Conservation (phyloP, 1,284 basidiomycete species). For the Leccinum colubrinum region DNA sequence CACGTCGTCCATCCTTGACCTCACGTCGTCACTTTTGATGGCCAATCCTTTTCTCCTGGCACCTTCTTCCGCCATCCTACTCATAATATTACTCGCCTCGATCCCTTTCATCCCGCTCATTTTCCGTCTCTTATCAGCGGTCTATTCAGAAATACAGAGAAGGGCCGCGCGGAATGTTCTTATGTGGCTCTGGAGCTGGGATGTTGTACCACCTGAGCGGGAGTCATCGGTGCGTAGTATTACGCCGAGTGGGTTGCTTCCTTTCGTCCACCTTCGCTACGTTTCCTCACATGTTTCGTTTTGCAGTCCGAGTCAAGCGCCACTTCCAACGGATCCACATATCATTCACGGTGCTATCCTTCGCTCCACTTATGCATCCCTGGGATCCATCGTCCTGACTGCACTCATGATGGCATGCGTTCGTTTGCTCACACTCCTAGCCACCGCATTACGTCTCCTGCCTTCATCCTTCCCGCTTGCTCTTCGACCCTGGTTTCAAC, state of each 20-base stretch:
- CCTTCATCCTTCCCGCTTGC: conserved; percentile 37
- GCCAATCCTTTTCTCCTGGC: conserved; percentile 80
- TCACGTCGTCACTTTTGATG: conserved; percentile 77
- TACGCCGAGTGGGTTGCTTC: conserved; percentile 66
- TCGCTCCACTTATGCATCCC: conserved; percentile 76
- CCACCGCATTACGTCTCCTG: no score
- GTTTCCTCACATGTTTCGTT: conserved; percentile 1
- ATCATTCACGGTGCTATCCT: conserved; percentile 77
- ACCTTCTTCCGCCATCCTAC: conserved; percentile 44
- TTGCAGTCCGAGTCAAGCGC: conserved; percentile 47
- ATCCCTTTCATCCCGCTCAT: conserved; percentile 86
- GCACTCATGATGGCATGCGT: conserved; percentile 74
- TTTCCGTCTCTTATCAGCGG: conserved; percentile 79
- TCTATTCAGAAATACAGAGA: conserved; percentile 47
- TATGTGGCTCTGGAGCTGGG: conserved; percentile 92
- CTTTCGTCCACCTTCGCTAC: background rate
- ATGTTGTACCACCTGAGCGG: conserved; percentile 77
- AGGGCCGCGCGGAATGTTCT: conserved; percentile 52
- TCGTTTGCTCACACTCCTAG: conserved; percentile 46
- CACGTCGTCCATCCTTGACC: conserved; percentile 75
- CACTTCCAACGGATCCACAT: conserved; percentile 59
- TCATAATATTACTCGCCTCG: conserved; percentile 68
- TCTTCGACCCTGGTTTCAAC: conserved; percentile 40
- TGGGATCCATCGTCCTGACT: conserved; percentile 78
- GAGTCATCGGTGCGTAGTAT: conserved; percentile 91